Evolutionary conservation across 768 basidiomycete species (phyloP), one percentile per base, ranked within the genome.

Genomic region (Leccinum sublutescens): DNA sequence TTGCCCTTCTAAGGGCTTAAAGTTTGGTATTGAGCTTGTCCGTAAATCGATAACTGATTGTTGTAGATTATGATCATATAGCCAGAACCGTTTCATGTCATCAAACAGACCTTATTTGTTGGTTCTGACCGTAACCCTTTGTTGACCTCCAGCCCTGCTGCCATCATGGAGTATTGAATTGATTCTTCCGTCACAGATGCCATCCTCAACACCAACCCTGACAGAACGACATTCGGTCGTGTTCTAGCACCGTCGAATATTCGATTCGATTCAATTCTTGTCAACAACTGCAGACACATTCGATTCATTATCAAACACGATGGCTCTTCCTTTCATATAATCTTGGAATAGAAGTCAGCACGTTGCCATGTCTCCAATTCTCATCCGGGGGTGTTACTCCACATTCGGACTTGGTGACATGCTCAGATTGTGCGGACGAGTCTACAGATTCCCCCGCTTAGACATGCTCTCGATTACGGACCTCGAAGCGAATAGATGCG

Each of bases 11-110:
- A 75, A 57, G 78, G 84, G 80, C 74, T 77, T 78, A 0, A 72
- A 76, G 2, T 82, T 83, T 64, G 88, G 89, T 0, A 77, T 89
- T 10, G 82, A 84, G 25, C 71, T 77, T 25, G 71, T 88, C 23
- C 78, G 86, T 66, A 69, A 72, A 66, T 87, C 82, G 64, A 86
- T 91, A 19, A 71, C 74, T 10, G 80, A 85, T 40, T 86, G 82
- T 15, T 89, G 87, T 74, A 82, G 78, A 36, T 57, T 81, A 33
- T 69, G 54, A 62, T 52, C 51, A 17, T 59, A 40, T 31, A 27
- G 3, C 45, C 31, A 54, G 27, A 10, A 8, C 14, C 5, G 2
- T 50, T 34, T 27, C 29, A 36, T 59, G 19, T 45, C 17, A 55
- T 56, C 47, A 21, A 33, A 48, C 47, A 56, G 50, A 4, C 23